These are phyloP conservation scores for Cenchrus fungigraminus DNA, from an alignment of 176 grass and related monocot species.

Conservation along the genomic window DNA sequence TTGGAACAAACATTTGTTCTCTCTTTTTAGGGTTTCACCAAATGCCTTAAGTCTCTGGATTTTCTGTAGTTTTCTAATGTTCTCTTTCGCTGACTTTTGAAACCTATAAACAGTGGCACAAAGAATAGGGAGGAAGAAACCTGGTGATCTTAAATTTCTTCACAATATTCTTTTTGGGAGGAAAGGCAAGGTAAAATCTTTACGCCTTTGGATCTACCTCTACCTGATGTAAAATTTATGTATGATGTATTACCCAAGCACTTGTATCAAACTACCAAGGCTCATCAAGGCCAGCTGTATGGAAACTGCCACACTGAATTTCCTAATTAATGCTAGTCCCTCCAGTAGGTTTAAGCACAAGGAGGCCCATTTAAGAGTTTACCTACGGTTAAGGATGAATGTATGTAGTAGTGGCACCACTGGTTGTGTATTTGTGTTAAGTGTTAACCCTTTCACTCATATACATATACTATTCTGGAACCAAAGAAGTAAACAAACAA, in stretches of 20 bases:
- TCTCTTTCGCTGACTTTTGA: slow-evolving; percentile 29
- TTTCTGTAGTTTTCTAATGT: slow-evolving; percentile 5
- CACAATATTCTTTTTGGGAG: slow-evolving; percentile 94
- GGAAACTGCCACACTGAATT: slow-evolving; percentile 6
- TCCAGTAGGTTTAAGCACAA: neutral
- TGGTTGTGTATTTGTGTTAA: slow-evolving; percentile 11
- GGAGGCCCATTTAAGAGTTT: neutral
- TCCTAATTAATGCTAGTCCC: slow-evolving; percentile 3
- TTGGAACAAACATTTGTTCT: slow-evolving; percentile 11
- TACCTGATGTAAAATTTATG: slow-evolving; percentile 7
- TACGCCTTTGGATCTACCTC: slow-evolving; percentile 5
- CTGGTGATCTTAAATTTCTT: slow-evolving; percentile 87
- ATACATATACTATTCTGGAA: slow-evolving; percentile 24
- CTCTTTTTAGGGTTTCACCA: neutral
- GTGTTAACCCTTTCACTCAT: neutral
- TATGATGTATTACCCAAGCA: neutral
- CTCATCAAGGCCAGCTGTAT: slow-evolving; percentile 20
- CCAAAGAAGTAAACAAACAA: neutral
- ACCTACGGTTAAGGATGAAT: slow-evolving; percentile 7
- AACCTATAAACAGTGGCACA: slow-evolving; percentile 69
- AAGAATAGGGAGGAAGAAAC: slow-evolving; percentile 84
- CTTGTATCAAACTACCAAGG: neutral
- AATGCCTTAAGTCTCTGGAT: neutral
- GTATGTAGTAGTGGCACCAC: neutral
- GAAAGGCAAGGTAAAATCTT: slow-evolving; percentile 87